Base-by-base conservation (phyloP, 768 basidiomycete genomes). In the Lactarius hatsudake region DNA sequence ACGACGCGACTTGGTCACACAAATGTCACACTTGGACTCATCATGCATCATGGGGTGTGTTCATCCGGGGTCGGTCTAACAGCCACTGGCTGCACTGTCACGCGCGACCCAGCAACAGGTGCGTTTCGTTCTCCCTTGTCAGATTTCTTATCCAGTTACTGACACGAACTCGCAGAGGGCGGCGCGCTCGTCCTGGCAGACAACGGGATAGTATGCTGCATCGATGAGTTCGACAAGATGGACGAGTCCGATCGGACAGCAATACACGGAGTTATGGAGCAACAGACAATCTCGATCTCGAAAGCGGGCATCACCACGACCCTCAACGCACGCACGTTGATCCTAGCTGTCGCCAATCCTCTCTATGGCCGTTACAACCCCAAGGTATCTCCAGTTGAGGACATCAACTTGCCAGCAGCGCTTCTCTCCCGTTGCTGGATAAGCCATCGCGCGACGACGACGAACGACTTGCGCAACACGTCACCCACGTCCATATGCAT, bases 171-270 rank as follows among this genome's bases (percentile, higher is more conserved):
- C 58, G 30, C 58, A 98, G 97, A 99, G 93, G 97, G 97, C 6
- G 97, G 97, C 34, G 97, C 97, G n/a, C 86, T 99, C 62, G 97
- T 99, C 20, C 85, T 99, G 57, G 96, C 97, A 17, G 97, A 99
- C 77, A 99, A 99, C 71, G 97, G 97, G 34, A 99, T 99, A n/a
- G n/a, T n/a, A 73, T 98, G 96, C 80, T 98, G 96, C 78, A 99
- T 99, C 69, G 97, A 99, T 72, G 97, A 99, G 76, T 99, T 98
- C 75, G 97, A 99, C 81, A 98, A 99, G 77, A 99, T 99, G 97
- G 97, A 98, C 72, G 96, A 99, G 79, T 77, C 93, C 1, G 96
- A 98, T 76, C 84, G 97, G 71, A 98, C 97, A 2, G 94, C 97
- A 18, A 98, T 99, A 69, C 97, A 99, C 80, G 97, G 98, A 83